Evolutionary conservation across 805 yeast species (phyloP).

Genomic region (Cyberlindnera subsufficiens): DNA sequence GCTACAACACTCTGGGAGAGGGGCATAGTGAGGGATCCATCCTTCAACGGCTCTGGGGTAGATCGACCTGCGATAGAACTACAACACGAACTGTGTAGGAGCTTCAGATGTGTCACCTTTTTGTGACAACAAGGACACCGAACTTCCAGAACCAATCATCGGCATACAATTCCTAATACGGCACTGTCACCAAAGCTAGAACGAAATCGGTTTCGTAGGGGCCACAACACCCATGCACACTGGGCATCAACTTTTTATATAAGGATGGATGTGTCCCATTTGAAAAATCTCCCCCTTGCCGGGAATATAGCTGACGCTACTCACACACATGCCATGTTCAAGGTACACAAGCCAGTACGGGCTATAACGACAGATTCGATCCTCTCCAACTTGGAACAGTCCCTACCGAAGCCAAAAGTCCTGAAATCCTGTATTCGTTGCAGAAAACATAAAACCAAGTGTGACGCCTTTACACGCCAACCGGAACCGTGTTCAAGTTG

Average conservation of each 20-base stretch:
- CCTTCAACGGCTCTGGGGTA: background rate
- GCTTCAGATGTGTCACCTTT: too few relatives aligned
- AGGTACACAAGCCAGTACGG: slow-evolving; percentile 1
- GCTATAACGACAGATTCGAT: background rate
- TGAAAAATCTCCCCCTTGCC: background rate
- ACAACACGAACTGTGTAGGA: too few relatives aligned
- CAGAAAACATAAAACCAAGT: slow-evolving; percentile 59
- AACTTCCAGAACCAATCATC: background rate
- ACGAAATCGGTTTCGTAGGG: background rate
- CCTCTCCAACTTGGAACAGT: slow-evolving; percentile 2
- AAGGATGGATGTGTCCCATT: background rate
- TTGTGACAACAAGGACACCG: too few relatives aligned
- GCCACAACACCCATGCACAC: background rate
- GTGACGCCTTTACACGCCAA: slow-evolving; percentile 46
- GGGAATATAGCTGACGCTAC: background rate
- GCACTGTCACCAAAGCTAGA: background rate
- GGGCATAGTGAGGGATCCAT: background rate
- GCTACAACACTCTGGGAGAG: background rate
- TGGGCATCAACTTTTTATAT: background rate
- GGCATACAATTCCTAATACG: slow-evolving; percentile 1
- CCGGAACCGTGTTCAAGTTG: slow-evolving; percentile 59
- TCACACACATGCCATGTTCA: slow-evolving; percentile 1
- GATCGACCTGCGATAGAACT: too few relatives aligned
- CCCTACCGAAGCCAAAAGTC: slow-evolving; percentile 31
- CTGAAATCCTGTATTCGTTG: slow-evolving; percentile 59